Evolutionary conservation across 352 stramenopile genomes (phyloP).

Genomic region (Pythium insidiosum): DNA sequence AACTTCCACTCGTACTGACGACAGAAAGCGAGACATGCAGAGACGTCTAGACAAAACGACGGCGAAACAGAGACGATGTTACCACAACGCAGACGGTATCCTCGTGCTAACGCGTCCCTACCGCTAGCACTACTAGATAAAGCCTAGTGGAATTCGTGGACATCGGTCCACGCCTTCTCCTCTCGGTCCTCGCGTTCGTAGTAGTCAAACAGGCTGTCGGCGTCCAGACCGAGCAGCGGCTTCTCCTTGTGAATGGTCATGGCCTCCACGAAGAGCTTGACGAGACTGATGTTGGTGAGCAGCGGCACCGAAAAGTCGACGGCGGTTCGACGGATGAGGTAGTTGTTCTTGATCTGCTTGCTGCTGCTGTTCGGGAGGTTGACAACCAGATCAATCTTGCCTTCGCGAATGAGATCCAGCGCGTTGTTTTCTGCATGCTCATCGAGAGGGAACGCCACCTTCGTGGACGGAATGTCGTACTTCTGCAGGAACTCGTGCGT

Average conservation of each 20-base stretch:
- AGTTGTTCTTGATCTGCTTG: constrained; percentile 89
- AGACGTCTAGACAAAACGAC: too few species aligned
- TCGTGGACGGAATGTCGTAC: constrained; percentile 84
- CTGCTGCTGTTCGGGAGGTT: constrained; percentile 88
- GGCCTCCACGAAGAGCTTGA: constrained; percentile 90
- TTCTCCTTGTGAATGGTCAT: constrained; percentile 91
- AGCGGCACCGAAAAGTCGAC: constrained; percentile 91
- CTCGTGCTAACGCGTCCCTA: too few species aligned
- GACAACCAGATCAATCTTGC: constrained; percentile 93
- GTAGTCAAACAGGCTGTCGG: constrained; percentile 96
- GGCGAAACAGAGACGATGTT: too few species aligned
- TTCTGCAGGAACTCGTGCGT: constrained; percentile 88
- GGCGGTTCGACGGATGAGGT: constrained; percentile 88
- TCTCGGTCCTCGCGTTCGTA: constrained; percentile 91
- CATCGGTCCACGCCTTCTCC: constrained; percentile 90
- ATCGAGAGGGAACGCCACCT: constrained; percentile 72
- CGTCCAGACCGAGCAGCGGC: constrained; percentile 89
- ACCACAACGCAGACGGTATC: too few species aligned
- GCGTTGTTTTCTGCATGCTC: constrained; percentile 64
- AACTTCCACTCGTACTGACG: too few species aligned
- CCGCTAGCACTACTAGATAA: too few species aligned
- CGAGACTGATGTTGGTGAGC: constrained; percentile 88
- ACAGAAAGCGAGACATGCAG: too few species aligned
- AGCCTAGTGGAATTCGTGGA: constrained; percentile 94
- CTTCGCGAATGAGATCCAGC: constrained; percentile 90